Conservation (phyloP, 1,284 basidiomycete genomes). For the Sutorius eximius region DNA sequence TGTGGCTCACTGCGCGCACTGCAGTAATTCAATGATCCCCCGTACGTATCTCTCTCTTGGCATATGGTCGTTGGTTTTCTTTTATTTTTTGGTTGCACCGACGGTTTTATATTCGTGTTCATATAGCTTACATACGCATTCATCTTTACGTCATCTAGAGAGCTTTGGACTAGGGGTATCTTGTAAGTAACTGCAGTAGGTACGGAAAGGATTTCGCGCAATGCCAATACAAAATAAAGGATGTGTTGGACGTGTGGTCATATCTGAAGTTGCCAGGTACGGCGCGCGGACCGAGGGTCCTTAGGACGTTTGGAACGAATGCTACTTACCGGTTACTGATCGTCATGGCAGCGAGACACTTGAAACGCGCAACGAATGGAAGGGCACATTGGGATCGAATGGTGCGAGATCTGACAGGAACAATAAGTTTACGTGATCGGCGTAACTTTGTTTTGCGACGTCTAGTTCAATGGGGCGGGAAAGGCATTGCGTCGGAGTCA, state of each 20-base stretch:
- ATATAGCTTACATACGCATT: background rate
- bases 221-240: background rate
- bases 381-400: background rate
- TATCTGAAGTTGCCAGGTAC: no score
- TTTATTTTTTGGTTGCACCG: background rate
- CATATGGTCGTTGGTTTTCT: background rate
- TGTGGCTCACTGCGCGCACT: background rate
- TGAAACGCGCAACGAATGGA: background rate
- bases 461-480: no score
- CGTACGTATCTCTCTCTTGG: background rate
- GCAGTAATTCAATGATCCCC: background rate
- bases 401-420: background rate
- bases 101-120: background rate
- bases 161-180: background rate
- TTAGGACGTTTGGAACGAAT: background rate
- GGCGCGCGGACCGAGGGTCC: background rate
- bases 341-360: background rate
- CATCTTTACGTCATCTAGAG: background rate
- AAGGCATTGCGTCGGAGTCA: background rate
- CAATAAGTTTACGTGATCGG: background rate
- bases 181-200: background rate
- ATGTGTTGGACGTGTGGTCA: background rate
- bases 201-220: background rate
- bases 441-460: no score
- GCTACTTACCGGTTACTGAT: background rate